Percentiles rank a stretch among this genome's conserved stretches.
Conservation (phyloP, 1,139 yeast species). For the Yamadazyma atmosphaerica region DNA sequence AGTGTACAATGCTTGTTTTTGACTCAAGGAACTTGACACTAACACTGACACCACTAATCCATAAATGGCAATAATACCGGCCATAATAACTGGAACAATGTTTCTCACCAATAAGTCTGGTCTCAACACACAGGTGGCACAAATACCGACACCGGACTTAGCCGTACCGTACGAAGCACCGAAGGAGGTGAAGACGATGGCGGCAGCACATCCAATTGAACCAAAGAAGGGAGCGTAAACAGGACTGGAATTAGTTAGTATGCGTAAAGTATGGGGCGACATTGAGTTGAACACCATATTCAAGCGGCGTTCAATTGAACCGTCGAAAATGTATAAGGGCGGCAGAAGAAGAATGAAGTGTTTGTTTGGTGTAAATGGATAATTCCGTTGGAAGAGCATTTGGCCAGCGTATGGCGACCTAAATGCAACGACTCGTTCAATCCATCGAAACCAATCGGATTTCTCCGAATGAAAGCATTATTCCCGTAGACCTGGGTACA, state of each 20-base stretch:
- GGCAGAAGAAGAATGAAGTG: not conserved
- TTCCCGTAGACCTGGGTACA: too few relatives aligned
- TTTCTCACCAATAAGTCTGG: conserved; percentile 91
- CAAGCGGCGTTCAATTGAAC: too few relatives aligned
- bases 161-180: conserved; percentile 99
- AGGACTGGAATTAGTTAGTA: conserved; percentile 51
- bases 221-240: conserved; percentile 94
- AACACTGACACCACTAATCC: conserved; percentile 97
- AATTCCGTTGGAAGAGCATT: too few relatives aligned
- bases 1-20: conserved; percentile 89
- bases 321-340: not conserved
- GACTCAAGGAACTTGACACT: conserved; percentile 87
- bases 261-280: too few relatives aligned
- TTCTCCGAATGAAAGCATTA: too few relatives aligned
- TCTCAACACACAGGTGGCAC: conserved; percentile 96
- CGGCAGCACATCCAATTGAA: conserved; percentile 98
- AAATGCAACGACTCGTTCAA: not conserved
- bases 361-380: too few relatives aligned
- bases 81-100: conserved; percentile 97
- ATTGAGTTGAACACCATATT: too few relatives aligned
- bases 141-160: conserved; percentile 98
- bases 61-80: conserved; percentile 99
- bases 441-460: not conserved
- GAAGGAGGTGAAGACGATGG: conserved; percentile 96
- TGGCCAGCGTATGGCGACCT: too few relatives aligned